phyloP scores from a whole-genome alignment of 148 eudicot genomes.

The Simmondsia chinensis region DNA sequence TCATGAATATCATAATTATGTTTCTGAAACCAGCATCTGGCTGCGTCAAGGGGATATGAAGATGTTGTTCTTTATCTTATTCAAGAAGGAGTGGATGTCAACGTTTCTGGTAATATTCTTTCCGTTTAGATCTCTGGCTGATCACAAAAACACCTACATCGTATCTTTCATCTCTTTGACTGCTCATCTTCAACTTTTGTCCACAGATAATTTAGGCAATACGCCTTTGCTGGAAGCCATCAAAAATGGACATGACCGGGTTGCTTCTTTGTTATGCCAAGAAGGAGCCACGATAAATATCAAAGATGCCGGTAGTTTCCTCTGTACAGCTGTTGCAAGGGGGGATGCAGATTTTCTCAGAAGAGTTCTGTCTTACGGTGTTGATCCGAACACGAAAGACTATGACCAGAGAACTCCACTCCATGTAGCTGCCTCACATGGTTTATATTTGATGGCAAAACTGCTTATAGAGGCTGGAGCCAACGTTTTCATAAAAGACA shows the following conservation, averaged over 20 bases:
- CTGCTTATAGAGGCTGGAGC: slow-evolving; percentile 78
- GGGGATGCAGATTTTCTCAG: slow-evolving; percentile 54
- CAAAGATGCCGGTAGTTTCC: slow-evolving; percentile 54
- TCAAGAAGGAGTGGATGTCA: slow-evolving; percentile 59
- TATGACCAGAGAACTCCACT: slow-evolving; percentile 83
- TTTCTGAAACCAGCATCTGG: slow-evolving; percentile 99
- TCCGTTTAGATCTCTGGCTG: too few relatives aligned
- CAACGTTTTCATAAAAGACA: slow-evolving; percentile 57
- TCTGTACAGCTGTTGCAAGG: slow-evolving; percentile 50
- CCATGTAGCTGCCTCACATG: slow-evolving; percentile 74
- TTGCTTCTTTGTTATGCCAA: slow-evolving; percentile 47
- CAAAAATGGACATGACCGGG: slow-evolving; percentile 62
- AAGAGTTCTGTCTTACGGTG: slow-evolving; percentile 51
- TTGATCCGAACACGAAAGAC: slow-evolving; percentile 65
- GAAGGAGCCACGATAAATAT: slow-evolving; percentile 50
- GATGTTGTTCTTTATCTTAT: slow-evolving; percentile 49
- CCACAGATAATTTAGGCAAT: slow-evolving; percentile 65
- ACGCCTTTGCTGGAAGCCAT: slow-evolving; percentile 81
- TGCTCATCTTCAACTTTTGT: too few relatives aligned
- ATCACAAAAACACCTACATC: too few relatives aligned
- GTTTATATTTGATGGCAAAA: slow-evolving; percentile 63
- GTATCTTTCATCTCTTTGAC: not conserved
- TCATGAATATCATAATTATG: too few relatives aligned
- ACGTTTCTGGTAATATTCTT: slow-evolving; percentile 44
- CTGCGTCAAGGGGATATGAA: slow-evolving; percentile 81